Evolutionary conservation across 345 rosid species (phyloP).

Genomic region (Nasturtium officinale): DNA sequence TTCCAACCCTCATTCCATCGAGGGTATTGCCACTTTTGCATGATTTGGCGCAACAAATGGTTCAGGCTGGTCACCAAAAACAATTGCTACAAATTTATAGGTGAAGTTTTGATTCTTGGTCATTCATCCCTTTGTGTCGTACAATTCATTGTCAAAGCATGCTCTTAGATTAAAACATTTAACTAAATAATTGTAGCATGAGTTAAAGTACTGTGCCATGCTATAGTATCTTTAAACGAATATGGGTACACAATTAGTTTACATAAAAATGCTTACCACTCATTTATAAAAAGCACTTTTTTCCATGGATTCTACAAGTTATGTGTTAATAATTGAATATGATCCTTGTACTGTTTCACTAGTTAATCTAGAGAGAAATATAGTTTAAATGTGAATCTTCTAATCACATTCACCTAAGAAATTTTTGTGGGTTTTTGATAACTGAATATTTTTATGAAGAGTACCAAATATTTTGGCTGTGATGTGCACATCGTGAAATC

Average conservation of each 20-base stretch:
- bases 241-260: background rate
- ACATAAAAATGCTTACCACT: background rate
- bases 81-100: conserved; percentile 71
- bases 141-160: background rate
- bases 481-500: background rate
- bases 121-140: background rate
- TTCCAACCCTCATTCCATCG: conserved; percentile 83
- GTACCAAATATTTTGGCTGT: background rate
- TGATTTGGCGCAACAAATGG: conserved; percentile 90
- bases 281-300: conserved; percentile 9
- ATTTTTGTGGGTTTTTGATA: background rate
- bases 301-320: conserved; percentile 9
- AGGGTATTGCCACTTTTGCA: conserved; percentile 86
- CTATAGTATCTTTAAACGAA: conserved; percentile 1
- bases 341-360: background rate
- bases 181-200: background rate
- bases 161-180: background rate
- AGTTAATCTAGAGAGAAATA: conserved; percentile 4
- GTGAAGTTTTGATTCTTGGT: conserved; percentile 46
- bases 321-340: background rate
- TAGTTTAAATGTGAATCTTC: background rate
- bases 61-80: conserved; percentile 87
- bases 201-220: background rate
- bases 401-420: background rate
- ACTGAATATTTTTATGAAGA: background rate